Base-by-base conservation (phyloP, 2,329 filamentous ascomycete species). In the Zymoseptoria ardabiliae region DNA sequence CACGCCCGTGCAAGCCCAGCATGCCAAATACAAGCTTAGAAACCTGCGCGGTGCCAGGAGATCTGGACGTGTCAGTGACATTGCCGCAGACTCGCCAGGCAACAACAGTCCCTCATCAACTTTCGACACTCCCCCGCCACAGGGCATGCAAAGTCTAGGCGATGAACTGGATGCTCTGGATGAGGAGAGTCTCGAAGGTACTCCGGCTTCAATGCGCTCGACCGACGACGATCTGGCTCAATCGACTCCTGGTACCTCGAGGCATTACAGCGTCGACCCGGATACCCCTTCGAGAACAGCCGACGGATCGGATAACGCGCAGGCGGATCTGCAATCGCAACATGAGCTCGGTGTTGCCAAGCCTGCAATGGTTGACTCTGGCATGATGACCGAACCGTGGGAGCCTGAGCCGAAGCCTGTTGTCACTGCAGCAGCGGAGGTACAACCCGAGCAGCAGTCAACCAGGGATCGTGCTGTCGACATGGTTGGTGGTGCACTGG, bases 111-210 rank as follows among this genome's bases (percentile, higher is more conserved):
- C 69, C 17, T 57, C 64, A 21, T 69, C 67, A 11, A 69, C 66
- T 58, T 61, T 61, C 30, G 75, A 74, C 50, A 77, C 77, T 7
- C 74, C 77, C n/a, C 75, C 77, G 50, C 63, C 66, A 55, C 78
- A 78, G 63, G 82, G 84, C 17, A 65, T 65, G 63, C 90, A 96
- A 77, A 97, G 89, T 69, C 79, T 99, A 55, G 96, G 94, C 72
- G 91, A 91, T 49, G 94, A 99, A 74, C 82, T 99, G 50, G 90
- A 89, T 56, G 90, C 91, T 65, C 78, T 97, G 50, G 78, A 88
- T 66, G 65, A 66, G 20, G 89, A 90, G 63, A 89, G 90, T 61
- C 87, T 76, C 58, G 70, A 73, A 53, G 70, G 67, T 10, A 75
- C 73, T 6, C 70, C 72, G 13, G 69, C 68, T 22, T 67, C 64